Base-by-base conservation (phyloP, 352 stramenopile genomes). In the Bremia lactucae region DNA sequence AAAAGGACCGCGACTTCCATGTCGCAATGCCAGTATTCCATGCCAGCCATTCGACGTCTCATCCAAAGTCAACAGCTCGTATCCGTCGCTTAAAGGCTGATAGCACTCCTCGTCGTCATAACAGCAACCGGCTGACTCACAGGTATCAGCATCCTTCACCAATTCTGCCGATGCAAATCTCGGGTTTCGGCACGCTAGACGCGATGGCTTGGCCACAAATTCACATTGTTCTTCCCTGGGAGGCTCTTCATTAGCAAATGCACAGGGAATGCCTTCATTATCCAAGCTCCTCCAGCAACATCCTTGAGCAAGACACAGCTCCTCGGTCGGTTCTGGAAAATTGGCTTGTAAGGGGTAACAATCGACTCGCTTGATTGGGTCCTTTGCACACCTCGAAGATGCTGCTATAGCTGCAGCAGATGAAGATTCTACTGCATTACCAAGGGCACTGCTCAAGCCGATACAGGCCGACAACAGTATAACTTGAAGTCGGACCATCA, bases 221-320 rank as follows among this genome's bases (percentile, higher is more conserved):
- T 25, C 21, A 25, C 81, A 94, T 9, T 35, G 36, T 0, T 9
- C 14, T 1, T 39, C 6, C 0, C 28, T 11, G 0, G 72, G 68
- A 6, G 41, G 18, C 0, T 48, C 52, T 6, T 61, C 29, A 0
- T 29, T 45, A 5, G 69, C 68, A 55, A 85, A 91, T 5, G 71
- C 75, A 41, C 81, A 94, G 6, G 72, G 68, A 5, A 84, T 22
- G 14, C 62, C 65, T 31, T 46, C 48, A 21, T 79, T 81, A 20
- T 77, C 54, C 8, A 88, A 57, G 38, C 51, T 57, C 34, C 85
- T 64, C 76, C 76, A 91, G 71, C 76, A 90, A 40, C 81, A 94
- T 16, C 81, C 81, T 42, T 94, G 81, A 2, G 78, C 81, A 16
- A 79, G 44, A 64, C 81, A 94, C 14, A 74, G 39, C 39, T 93